Percentiles rank a stretch among this genome's conserved stretches.
Conservation (phyloP, 2,329 filamentous ascomycete species). For the Penicillium sp. region DNA sequence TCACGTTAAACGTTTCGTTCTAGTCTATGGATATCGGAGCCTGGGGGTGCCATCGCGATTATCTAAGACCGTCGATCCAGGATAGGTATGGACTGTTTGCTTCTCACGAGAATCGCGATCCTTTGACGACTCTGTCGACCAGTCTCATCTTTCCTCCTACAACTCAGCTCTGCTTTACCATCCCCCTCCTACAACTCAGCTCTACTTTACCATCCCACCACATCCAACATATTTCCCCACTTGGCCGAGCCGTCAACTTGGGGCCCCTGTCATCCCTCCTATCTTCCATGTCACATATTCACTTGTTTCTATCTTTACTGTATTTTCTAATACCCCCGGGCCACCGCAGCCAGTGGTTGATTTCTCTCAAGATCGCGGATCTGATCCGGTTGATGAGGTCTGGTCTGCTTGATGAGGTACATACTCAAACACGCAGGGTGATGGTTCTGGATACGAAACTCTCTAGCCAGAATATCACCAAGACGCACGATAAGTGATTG, state of each 20-base stretch:
- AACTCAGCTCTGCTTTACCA: not conserved
- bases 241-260: not conserved
- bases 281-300: not conserved
- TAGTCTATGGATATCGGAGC: not conserved
- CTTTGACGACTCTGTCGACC: not conserved
- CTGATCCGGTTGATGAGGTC: not conserved
- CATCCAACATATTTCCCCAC: not conserved
- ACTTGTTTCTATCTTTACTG: not conserved
- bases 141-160: no score
- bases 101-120: not conserved
- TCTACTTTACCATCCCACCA: not conserved
- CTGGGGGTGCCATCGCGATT: not conserved
- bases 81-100: not conserved
- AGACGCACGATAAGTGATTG: not conserved
- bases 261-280: no score
- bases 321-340: no score
- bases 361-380: not conserved
- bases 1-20: not conserved
- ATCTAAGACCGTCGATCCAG: not conserved
- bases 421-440: not conserved
- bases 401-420: not conserved
- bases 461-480: not conserved
- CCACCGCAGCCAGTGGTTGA: no score
- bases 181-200: no score
- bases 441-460: not conserved